Conservation (phyloP, 352 stramenopile genomes). For the Globisporangium mamillatum region DNA sequence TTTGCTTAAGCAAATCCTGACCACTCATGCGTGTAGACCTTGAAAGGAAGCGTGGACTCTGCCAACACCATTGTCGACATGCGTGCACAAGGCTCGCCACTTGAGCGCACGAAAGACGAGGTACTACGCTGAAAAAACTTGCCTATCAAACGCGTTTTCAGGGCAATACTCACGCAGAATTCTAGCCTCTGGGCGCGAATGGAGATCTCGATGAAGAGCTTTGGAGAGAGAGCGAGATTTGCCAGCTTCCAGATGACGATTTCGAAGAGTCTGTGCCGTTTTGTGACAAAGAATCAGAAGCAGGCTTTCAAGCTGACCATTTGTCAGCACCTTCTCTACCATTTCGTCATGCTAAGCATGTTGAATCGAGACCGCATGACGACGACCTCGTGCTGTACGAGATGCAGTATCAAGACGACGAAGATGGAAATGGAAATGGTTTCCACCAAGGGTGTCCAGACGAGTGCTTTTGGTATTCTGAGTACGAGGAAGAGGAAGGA, state of each 20-base stretch:
- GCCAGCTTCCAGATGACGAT: neutral
- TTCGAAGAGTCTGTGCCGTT: neutral
- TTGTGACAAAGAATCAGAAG: neutral
- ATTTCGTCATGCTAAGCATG: neutral
- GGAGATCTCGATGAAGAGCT: neutral
- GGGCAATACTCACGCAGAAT: neutral
- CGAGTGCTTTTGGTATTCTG: neutral
- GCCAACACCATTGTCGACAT: neutral
- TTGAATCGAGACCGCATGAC: neutral
- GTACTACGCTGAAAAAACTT: neutral
- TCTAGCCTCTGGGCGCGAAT: neutral
- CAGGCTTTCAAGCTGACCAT: neutral
- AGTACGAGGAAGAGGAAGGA: neutral
- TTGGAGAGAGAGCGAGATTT: neutral
- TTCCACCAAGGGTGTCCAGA: neutral
- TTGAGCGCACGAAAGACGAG: neutral
- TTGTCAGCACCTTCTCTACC: neutral
- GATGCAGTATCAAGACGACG: neutral
- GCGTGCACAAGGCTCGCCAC: neutral
- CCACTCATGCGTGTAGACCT: neutral
- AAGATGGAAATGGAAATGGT: neutral
- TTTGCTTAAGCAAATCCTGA: neutral
- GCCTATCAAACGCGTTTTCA: neutral
- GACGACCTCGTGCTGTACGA: neutral
- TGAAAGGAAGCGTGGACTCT: neutral